Base-by-base conservation (phyloP, 2,329 filamentous ascomycete genomes). In the Rosellinia necatrix region DNA sequence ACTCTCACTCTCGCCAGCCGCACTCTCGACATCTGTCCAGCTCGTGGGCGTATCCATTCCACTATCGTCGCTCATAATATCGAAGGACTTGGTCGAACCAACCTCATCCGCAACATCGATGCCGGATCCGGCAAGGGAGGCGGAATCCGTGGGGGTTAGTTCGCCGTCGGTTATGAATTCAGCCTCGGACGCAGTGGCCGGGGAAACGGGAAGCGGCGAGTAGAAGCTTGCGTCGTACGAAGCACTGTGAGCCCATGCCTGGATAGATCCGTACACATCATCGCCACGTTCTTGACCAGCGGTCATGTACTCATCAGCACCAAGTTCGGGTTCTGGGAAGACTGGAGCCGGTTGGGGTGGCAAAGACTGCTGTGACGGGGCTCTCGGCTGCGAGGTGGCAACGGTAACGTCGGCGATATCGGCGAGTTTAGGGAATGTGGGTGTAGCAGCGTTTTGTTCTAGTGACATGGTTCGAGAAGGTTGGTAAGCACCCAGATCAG, bases 11-110 rank as follows among this genome's bases (percentile, higher is more conserved):
- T 84, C 81, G 66, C 83, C 86, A 22, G 86, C 73, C 10, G 84
- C 78, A 60, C 84, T 87, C 56, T 83, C 85, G 12, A 88, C 78
- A 66, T 88, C 85, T 6, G 82, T 85, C 85, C 85, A 88, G 69
- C 81, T 85, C 1, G 78, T 78, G 0, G 85, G 84, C 0, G 84
- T 88, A 51, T 77, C 70, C 65, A 86, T 79, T 25, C 82, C 82
- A 27, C 81, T 81, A 63, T 81, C 82, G 61, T 84, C 81, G 64
- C 83, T 86, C 73, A 85, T 71, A 13, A 86, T 78, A 58, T 85
- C 83, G 49, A 76, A 81, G 2, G 70, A 72, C 44, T 71, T 66
- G 0, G 70, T 72, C 6, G 76, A 76, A 17, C 60, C 66, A 25
- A 62, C 71, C 37, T 82, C 78, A 29, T 77, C 71, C 22, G 71